These are phyloP conservation scores for Blastobotrys apis DNA, from an alignment of 1,139 yeast species.

Conservation along the genomic window DNA sequence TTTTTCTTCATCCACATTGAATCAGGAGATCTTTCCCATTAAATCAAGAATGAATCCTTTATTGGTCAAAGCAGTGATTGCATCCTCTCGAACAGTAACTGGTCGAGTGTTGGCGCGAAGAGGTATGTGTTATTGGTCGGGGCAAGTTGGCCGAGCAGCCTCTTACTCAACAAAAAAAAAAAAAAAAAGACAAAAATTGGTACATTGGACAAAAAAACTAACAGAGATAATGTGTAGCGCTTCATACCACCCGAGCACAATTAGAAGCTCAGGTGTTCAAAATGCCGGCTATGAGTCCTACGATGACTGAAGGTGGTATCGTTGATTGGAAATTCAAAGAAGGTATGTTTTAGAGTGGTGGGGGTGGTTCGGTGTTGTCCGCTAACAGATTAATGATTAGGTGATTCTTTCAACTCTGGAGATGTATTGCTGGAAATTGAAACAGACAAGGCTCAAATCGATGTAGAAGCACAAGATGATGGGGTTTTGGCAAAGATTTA, in stretches of 20 bases:
- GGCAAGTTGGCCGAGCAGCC: not conserved
- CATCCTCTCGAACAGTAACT: constrained; percentile 12
- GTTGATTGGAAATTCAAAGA: constrained; percentile 87
- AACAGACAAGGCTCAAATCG: constrained; percentile 90
- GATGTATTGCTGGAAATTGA: constrained; percentile 86
- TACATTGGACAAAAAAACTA: constrained; percentile 1
- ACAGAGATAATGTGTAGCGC: constrained; percentile 1
- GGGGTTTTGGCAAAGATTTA: constrained; percentile 82
- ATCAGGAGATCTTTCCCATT: no score
- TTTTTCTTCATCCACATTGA: not conserved
- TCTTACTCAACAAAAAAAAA: no score
- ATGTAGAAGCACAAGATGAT: constrained; percentile 91
- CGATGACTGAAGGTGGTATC: constrained; percentile 97
- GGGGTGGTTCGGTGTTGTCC: not conserved
- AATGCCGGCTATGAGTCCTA: constrained; percentile 99
- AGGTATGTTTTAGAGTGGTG: constrained; percentile 41
- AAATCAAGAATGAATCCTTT: constrained; percentile 4
- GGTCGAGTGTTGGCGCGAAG: constrained; percentile 13
- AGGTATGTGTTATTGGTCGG: constrained; percentile 4
- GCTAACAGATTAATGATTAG: constrained; percentile 16
- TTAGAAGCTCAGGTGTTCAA: constrained; percentile 55
- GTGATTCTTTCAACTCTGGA: constrained; percentile 69
- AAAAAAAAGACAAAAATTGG: not conserved
- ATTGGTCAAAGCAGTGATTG: constrained; percentile 12
- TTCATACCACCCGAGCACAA: constrained; percentile 5